These are phyloP conservation scores for Stagonosporopsis chrysanthemi DNA, from an alignment of 2,329 filamentous ascomycete genomes.

Conservation along the genomic window DNA sequence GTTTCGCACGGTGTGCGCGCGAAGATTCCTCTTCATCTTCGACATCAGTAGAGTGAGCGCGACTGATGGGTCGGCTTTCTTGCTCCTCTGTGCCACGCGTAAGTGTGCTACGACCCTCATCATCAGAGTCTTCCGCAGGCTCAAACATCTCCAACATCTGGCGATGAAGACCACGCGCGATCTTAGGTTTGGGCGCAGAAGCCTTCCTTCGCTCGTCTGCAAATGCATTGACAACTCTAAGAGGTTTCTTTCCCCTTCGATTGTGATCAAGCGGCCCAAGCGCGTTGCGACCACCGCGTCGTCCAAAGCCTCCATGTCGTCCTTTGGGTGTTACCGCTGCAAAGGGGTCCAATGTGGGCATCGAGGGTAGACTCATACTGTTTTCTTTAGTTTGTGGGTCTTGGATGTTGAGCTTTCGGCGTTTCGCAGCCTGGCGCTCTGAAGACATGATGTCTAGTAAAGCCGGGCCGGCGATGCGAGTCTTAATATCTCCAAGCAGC, in stretches of 20 bases:
- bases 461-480: constrained; percentile 81
- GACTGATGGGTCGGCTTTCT: constrained; percentile 82
- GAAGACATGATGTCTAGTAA: constrained; percentile 86
- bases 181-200: constrained; percentile 63
- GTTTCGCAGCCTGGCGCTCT: constrained; percentile 77
- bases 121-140: constrained; percentile 82
- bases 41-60: constrained; percentile 61
- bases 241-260: constrained; percentile 50
- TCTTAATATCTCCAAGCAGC: constrained; percentile 86
- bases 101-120: constrained; percentile 73
- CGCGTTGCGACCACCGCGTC: constrained; percentile 51
- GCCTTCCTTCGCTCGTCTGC: constrained; percentile 67
- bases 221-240: constrained; percentile 55
- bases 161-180: constrained; percentile 80
- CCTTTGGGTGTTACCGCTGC: constrained; percentile 69
- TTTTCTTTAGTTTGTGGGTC: constrained; percentile 68
- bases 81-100: constrained; percentile 83
- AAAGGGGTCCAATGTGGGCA: constrained; percentile 67
- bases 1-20: constrained; percentile 54
- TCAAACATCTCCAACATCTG: constrained; percentile 75
- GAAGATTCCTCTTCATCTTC: constrained; percentile 59
- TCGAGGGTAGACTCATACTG: constrained; percentile 62
- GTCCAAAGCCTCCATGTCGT: constrained; percentile 51
- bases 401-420: constrained; percentile 78
- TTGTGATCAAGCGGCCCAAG: constrained; percentile 56